Percentiles rank a stretch among this genome's conserved stretches.
Conservation (phyloP, 352 stramenopile species). For the Phytophthora tentaculata region DNA sequence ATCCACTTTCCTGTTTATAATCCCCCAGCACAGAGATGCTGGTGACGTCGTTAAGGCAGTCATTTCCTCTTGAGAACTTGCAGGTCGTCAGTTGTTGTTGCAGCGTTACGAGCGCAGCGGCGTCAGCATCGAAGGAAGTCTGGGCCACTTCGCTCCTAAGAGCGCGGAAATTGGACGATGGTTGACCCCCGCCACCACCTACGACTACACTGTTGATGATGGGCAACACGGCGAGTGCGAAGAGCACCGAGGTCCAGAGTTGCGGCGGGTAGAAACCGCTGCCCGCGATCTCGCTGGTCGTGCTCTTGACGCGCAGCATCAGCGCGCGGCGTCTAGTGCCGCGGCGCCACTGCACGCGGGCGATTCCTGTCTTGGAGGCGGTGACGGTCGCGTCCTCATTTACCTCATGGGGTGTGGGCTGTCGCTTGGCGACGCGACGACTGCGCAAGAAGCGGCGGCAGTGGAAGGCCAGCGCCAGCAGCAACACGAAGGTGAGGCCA, state of each 20-base stretch:
- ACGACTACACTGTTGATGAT: slow-evolving; percentile 54
- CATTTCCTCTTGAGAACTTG: slow-evolving; percentile 65
- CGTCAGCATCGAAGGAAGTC: slow-evolving; percentile 43
- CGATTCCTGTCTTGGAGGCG: slow-evolving; percentile 10
- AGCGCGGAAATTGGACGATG: slow-evolving; percentile 11
- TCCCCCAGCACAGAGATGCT: slow-evolving; percentile 52
- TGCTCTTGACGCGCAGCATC: slow-evolving; percentile 46
- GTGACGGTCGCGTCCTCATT: neutral
- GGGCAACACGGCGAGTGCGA: slow-evolving; percentile 50
- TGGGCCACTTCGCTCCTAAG: slow-evolving; percentile 34
- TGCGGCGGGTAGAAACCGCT: slow-evolving; percentile 50
- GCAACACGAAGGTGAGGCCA: slow-evolving; percentile 34
- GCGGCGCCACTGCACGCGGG: slow-evolving; percentile 38
- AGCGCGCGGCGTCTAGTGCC: slow-evolving; percentile 25
- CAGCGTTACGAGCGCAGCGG: slow-evolving; percentile 43
- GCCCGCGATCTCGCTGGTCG: slow-evolving; percentile 47
- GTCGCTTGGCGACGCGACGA: slow-evolving; percentile 17
- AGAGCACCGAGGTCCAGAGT: slow-evolving; percentile 46
- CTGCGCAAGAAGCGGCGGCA: slow-evolving; percentile 29
- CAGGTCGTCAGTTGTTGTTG: slow-evolving; percentile 63
- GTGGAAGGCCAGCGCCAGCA: slow-evolving; percentile 40
- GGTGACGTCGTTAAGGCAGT: slow-evolving; percentile 66
- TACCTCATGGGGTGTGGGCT: neutral
- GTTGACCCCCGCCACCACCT: slow-evolving; percentile 18
- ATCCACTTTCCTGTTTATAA: slow-evolving; percentile 54